Evolutionary conservation across 2,329 filamentous ascomycete genomes (phyloP).

Genomic region (Epichloe elymi): DNA sequence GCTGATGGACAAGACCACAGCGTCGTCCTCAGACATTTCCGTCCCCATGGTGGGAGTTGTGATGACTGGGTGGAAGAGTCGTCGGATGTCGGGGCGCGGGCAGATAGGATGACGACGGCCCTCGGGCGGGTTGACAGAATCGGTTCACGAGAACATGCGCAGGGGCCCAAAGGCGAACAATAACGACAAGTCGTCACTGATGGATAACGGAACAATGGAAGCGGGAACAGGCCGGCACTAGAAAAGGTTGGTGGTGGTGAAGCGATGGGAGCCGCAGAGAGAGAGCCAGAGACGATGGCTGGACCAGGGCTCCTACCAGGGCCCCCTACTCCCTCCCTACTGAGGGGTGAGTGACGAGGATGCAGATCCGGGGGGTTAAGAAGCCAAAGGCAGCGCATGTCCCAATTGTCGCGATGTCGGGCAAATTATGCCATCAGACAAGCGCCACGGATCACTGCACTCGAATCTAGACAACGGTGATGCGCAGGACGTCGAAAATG

Average conservation of each 20-base stretch:
- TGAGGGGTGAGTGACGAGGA: slow-evolving; percentile 4
- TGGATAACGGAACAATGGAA: background rate
- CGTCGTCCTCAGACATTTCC: slow-evolving; percentile 32
- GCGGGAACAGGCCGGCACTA: background rate
- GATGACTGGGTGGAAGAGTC: background rate
- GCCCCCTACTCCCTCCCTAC: background rate
- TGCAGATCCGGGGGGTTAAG: slow-evolving; percentile 17
- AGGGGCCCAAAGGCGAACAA: background rate
- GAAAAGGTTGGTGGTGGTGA: background rate
- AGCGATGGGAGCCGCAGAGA: background rate
- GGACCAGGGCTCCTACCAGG: background rate
- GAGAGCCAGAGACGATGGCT: background rate
- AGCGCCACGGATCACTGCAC: slow-evolving; percentile 11
- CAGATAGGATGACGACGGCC: slow-evolving; percentile 1
- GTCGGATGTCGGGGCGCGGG: background rate
- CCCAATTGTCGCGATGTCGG: slow-evolving; percentile 25
- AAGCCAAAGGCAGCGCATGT: slow-evolving; percentile 24
- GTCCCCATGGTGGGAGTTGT: slow-evolving; percentile 17
- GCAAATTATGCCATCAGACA: slow-evolving; percentile 23
- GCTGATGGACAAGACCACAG: slow-evolving; percentile 20
- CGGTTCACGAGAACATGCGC: slow-evolving; percentile 7
- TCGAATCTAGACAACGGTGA: slow-evolving; percentile 6
- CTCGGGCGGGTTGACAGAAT: slow-evolving; percentile 2
- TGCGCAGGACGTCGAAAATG: background rate
- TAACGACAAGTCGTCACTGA: background rate